Evolutionary conservation across 1,284 basidiomycete species (phyloP), one percentile per base, ranked within the genome.

Genomic region (Marasmius tenuissimus): DNA sequence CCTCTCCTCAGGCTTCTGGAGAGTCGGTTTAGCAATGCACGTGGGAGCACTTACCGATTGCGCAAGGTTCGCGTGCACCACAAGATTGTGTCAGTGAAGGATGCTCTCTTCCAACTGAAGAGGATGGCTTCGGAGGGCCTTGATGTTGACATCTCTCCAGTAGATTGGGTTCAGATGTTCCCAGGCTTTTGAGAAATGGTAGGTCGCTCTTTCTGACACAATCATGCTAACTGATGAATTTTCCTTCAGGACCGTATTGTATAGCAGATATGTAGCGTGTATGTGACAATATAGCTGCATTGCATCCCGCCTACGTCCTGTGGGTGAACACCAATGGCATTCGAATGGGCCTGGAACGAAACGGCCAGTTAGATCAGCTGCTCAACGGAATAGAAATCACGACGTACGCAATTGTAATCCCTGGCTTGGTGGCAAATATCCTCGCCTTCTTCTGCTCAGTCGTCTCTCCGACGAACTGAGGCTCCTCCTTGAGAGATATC

Each of bases 401-500:
- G 14, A 73, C 77, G 60, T 68, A 82, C 81, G 74, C 77, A n/a
- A 78, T 62, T 3, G 79, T 81, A 45, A 83, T 52, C 5, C 75
- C 72, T 18, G 70, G 67, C 14, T 67, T 71, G 8, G 70, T 66
- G n/a, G 65, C 63, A 55, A 83, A 66, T 39, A 85, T 66, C 45
- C 83, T 72, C 38, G 69, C 74, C 61, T 75, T 81, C 60, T 75
- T 73, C 67, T 81, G 69, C 63, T 80, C 79, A 50, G 81, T 79
- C 0, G 78, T 78, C 68, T 84, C 83, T 9, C 68, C 62, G 6
- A 73, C 72, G 67, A 81, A 84, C 64, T 82, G 71, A 4, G 81
- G 77, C 60, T 85, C 82, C 27, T 83, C 80, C 64, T 81, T 82
- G 16, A 85, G 67, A 49, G 76, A 73, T 34, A 87, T 75, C 65